phyloP scores from a whole-genome alignment of 2,329 filamentous ascomycete species.

The Orbilia javanica region DNA sequence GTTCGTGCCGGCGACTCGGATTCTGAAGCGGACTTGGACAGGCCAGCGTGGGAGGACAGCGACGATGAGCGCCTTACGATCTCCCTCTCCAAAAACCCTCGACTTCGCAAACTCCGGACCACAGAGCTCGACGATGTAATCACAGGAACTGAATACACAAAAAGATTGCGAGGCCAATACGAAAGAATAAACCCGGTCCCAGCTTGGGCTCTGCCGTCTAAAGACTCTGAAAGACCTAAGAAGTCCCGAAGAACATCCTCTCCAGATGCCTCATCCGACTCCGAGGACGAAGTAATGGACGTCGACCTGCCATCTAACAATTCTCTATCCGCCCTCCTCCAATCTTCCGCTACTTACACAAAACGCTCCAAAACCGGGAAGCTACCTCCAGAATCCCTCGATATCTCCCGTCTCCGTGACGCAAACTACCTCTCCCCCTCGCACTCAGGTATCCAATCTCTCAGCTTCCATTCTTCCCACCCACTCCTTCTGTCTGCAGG shows the following conservation, averaged over 20 bases:
- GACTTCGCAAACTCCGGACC: conserved; percentile 84
- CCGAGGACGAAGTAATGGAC: conserved; percentile 68
- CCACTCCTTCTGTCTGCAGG: conserved; percentile 92
- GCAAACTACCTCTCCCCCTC: conserved; percentile 77
- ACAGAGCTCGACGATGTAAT: conserved; percentile 88
- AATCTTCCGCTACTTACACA: conserved; percentile 78
- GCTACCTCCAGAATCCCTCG: conserved; percentile 85
- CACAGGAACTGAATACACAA: conserved; percentile 85
- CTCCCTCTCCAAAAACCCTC: conserved; percentile 80
- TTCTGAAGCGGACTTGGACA: conserved; percentile 60
- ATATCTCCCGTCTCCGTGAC: conserved; percentile 90
- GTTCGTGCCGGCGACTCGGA: conserved; percentile 65
- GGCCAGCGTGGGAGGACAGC: conserved; percentile 89
- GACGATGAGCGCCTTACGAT: conserved; percentile 90
- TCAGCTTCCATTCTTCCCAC: conserved; percentile 89
- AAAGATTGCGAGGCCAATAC: conserved; percentile 82
- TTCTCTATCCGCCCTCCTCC: conserved; percentile 76
- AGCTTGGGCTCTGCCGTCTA: conserved; percentile 71
- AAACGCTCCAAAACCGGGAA: conserved; percentile 74
- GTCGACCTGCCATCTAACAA: conserved; percentile 64
- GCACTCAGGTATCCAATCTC: conserved; percentile 73
- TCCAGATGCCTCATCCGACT: conserved; percentile 65
- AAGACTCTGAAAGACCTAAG: conserved; percentile 66
- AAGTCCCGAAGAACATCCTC: conserved; percentile 66
- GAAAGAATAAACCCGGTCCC: conserved; percentile 73